A percentile compares a stretch with the other conserved stretches of the same genome.
Evolutionary conservation across 148 eudicot species (phyloP).

Genomic region (Drosera capensis): DNA sequence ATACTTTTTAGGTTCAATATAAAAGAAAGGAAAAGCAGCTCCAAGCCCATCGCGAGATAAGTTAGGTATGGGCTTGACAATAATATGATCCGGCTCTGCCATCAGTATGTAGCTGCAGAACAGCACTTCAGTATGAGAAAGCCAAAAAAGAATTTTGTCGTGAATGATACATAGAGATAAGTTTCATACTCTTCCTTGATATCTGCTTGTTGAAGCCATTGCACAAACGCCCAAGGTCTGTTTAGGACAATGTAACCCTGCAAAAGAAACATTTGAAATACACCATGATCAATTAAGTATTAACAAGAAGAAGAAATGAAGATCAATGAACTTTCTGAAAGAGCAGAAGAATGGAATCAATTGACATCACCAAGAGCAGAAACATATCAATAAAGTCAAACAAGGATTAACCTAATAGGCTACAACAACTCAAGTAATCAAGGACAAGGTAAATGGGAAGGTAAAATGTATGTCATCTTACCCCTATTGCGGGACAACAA

Average conservation of each 20-base stretch:
- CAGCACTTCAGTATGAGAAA: not conserved
- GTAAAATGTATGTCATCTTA: too few relatives aligned
- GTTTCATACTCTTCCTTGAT: conserved; percentile 85
- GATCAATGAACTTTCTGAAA: not conserved
- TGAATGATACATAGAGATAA: conserved; percentile 3
- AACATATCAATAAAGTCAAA: too few relatives aligned
- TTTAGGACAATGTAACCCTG: conserved; percentile 98
- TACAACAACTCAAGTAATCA: too few relatives aligned
- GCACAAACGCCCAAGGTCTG: conserved; percentile 99
- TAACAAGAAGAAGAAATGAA: not conserved
- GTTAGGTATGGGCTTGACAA: conserved; percentile 94
- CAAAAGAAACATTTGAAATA: not conserved
- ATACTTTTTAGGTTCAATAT: conserved; percentile 86
- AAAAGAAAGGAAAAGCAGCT: conserved; percentile 98
- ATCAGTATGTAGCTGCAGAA: conserved; percentile 75
- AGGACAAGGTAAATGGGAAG: too few relatives aligned
- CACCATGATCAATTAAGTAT: not conserved
- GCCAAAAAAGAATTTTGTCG: conserved; percentile 1
- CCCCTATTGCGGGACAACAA: too few relatives aligned
- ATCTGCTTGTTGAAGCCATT: conserved; percentile 93
- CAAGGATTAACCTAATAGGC: too few relatives aligned
- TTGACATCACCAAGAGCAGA: too few relatives aligned
- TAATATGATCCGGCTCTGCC: conserved; percentile 97
- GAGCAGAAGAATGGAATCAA: too few relatives aligned
- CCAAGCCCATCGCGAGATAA: conserved; percentile 66